These are phyloP conservation scores for Entophlyctis helioformis DNA, from an alignment of 192 early-diverging fungal genomes.

Conservation along the genomic window DNA sequence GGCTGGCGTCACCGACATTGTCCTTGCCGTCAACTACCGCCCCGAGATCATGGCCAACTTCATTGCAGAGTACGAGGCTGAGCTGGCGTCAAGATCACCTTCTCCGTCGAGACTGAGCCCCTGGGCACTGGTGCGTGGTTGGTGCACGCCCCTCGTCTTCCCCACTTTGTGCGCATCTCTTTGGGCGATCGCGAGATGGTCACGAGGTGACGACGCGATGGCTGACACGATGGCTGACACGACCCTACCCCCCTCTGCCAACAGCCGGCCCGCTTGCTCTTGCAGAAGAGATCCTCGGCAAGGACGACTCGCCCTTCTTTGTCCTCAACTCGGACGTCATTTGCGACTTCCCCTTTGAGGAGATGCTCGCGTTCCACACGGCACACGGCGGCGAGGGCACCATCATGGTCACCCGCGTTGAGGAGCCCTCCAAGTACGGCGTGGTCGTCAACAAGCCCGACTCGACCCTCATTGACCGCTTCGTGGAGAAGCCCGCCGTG, in stretches of 20 bases:
- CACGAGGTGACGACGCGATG: too few relatives aligned
- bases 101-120: conserved; percentile 94
- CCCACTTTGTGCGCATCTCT: too few relatives aligned
- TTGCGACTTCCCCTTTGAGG: conserved; percentile 94
- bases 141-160: too few relatives aligned
- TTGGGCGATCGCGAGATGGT: too few relatives aligned
- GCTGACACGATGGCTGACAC: too few relatives aligned
- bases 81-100: conserved; percentile 86
- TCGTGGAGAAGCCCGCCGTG: conserved; percentile 94
- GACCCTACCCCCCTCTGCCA: too few relatives aligned
- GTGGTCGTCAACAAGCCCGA: conserved; percentile 80
- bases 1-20: conserved; percentile 96
- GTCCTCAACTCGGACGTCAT: conserved; percentile 98
- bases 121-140: conserved; percentile 62
- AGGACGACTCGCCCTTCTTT: conserved; percentile 91
- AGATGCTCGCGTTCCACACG: conserved; percentile 80
- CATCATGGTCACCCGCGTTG: conserved; percentile 90
- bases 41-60: conserved; percentile 94
- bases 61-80: conserved; percentile 84
- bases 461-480: conserved; percentile 71
- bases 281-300: conserved; percentile 76
- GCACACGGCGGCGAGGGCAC: conserved; percentile 91
- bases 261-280: conserved; percentile 85
- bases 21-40: conserved; percentile 98
- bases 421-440: conserved; percentile 98